Evolutionary conservation across 2,329 filamentous ascomycete species (phyloP), one percentile per base, ranked within the genome.

Genomic region (Blastomyces parvus): DNA sequence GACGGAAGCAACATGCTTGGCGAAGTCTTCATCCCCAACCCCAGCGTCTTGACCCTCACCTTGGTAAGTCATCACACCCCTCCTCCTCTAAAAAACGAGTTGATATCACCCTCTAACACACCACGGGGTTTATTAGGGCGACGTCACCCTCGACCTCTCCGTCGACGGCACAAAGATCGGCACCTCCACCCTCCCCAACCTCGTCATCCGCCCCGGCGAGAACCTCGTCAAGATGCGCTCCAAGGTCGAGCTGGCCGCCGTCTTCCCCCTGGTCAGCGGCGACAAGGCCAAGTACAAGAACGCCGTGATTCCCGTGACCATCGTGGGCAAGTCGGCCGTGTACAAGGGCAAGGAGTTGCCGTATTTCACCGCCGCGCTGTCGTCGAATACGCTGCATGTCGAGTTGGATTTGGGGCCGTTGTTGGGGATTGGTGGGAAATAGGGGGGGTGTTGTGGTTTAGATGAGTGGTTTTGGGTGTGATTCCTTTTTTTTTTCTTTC

Each of bases 11-110:
- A 86, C 71, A 77, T 85, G 68, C 70, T 79, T 27, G 85, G 82
- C 67, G 78, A 63, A 44, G 80, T 84, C 57, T 76, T 71, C 65
- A 83, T 87, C 59, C 84, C 84, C 64, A 87, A 87, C 70, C 84
- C 84, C 0, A 83, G 83, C 1, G 77, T 84, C 62, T 75, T 85
- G 73, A 83, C 80, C 4, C 73, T 86, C 63, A 73, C 76, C 53
- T 77, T 87, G 77, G 77, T 78, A 73, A 57, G 66, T 40, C 30
- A 44, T 42, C 40, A 19, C 19, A 33, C 25, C 25, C 0, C 3
- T 9, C 50, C 25, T 6, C 25, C 13, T 8, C 5, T 7, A 33
- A 19, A 5, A 33, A 8, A 33, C n/a, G n/a, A n/a, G n/a, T n/a
- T n/a, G 8, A 52, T 50, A 11, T 13, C 19, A 56, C 30, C 62